A percentile compares a stretch with the other conserved stretches of the same genome.
These are phyloP conservation scores for Trichocladium uniseriatum DNA, from an alignment of 495 filamentous ascomycete genomes.

Conservation along the genomic window DNA sequence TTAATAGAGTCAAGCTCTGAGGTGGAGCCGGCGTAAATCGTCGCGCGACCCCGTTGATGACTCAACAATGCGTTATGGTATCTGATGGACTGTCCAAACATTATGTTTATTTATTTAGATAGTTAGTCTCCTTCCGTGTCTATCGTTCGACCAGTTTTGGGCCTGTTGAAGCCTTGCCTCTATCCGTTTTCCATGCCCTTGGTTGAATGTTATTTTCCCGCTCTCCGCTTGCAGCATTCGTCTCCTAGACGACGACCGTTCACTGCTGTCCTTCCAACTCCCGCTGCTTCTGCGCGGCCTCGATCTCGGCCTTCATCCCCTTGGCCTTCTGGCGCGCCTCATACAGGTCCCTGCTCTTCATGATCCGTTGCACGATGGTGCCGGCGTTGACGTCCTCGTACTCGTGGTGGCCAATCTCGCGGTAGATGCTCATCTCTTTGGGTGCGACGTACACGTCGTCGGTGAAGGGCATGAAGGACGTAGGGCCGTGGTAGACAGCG, in stretches of 20 bases:
- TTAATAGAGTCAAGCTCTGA: slow-evolving; percentile 99
- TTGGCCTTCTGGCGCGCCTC: slow-evolving; percentile 86
- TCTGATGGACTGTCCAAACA: slow-evolving; percentile 65
- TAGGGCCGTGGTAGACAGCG: slow-evolving; percentile 90
- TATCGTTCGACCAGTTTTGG: not conserved
- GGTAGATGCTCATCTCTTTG: slow-evolving; percentile 70
- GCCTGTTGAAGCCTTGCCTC: slow-evolving; percentile 15
- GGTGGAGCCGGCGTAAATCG: slow-evolving; percentile 45
- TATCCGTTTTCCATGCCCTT: not conserved
- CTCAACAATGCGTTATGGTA: slow-evolving; percentile 68
- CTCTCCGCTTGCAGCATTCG: too few species aligned
- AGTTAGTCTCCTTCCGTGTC: not conserved
- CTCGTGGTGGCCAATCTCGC: slow-evolving; percentile 59
- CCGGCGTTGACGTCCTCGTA: slow-evolving; percentile 85
- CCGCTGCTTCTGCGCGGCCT: slow-evolving; percentile 47
- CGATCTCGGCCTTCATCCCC: slow-evolving; percentile 67
- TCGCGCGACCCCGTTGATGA: slow-evolving; percentile 46
- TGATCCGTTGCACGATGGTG: slow-evolving; percentile 82
- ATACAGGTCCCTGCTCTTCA: slow-evolving; percentile 73
- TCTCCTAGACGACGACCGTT: slow-evolving; percentile 32
- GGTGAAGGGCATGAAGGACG: slow-evolving; percentile 76
- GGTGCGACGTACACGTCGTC: slow-evolving; percentile 79
- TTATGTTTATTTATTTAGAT: slow-evolving; percentile 9
- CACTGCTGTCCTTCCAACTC: slow-evolving; percentile 49
- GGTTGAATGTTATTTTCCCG: slow-evolving; percentile 8